Conservation (phyloP, 164 flowering plant species). For the Platanus orientalis region DNA sequence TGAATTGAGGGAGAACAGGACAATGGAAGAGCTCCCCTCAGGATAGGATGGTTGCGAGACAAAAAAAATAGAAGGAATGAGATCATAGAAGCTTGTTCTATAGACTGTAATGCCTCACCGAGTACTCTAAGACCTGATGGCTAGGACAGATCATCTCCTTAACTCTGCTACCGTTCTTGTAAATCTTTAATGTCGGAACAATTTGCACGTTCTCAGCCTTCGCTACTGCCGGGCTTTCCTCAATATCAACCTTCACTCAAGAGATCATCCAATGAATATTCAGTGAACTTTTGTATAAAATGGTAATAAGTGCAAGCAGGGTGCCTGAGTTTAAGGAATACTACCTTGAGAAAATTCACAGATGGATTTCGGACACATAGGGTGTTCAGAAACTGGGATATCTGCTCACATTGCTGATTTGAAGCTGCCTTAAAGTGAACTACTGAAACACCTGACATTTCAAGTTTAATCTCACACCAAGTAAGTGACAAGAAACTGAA, state of each 20-base stretch:
- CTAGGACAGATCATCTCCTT: constrained; percentile 84
- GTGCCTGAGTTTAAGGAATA: too few relatives aligned
- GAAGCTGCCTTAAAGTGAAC: constrained; percentile 55
- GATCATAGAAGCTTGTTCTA: constrained; percentile 20
- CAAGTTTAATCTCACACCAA: not conserved
- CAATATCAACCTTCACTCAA: constrained; percentile 65
- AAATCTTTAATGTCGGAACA: constrained; percentile 82
- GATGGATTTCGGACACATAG: constrained; percentile 66
- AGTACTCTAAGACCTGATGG: constrained; percentile 62
- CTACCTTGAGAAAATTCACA: constrained; percentile 75
- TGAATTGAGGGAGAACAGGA: constrained; percentile 16
- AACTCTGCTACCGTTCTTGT: constrained; percentile 68
- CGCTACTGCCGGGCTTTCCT: constrained; percentile 53
- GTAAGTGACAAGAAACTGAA: not conserved
- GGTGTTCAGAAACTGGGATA: constrained; percentile 54
- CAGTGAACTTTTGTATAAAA: too few relatives aligned
- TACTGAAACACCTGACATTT: constrained; percentile 54
- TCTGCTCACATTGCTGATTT: constrained; percentile 48
- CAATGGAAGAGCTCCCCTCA: constrained; percentile 16
- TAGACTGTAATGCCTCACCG: constrained; percentile 77
- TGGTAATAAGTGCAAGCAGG: too few relatives aligned
- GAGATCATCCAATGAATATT: not conserved
- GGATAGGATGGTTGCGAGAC: constrained; percentile 7
- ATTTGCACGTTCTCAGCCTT: constrained; percentile 59
- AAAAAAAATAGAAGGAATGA: not conserved